Conservation (phyloP, 192 early-diverging fungal species). For the Podochytrium sp. region DNA sequence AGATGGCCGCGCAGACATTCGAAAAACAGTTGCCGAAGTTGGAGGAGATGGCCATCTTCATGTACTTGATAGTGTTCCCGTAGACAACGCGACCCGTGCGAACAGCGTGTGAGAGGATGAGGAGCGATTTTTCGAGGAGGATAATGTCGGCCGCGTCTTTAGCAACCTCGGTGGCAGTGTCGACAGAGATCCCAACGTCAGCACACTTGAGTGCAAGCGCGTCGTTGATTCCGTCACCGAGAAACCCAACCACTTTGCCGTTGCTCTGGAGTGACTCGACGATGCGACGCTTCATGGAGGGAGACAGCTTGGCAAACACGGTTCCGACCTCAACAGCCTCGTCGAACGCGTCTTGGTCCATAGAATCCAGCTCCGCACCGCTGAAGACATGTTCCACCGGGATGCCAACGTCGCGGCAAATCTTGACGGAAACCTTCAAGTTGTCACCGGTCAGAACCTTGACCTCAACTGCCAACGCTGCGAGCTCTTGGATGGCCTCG, state of each 20-base stretch:
- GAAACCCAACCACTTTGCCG: slow-evolving; percentile 49
- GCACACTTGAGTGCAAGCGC: slow-evolving; percentile 51
- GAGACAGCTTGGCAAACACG: slow-evolving; percentile 60
- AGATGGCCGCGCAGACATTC: slow-evolving; percentile 49
- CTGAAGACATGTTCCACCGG: slow-evolving; percentile 42
- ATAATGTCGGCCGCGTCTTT: slow-evolving; percentile 60
- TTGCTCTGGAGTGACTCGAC: slow-evolving; percentile 45
- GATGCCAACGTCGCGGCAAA: slow-evolving; percentile 53
- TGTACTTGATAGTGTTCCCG: slow-evolving; percentile 60
- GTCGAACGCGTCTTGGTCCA: slow-evolving; percentile 40
- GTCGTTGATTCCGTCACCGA: slow-evolving; percentile 63
- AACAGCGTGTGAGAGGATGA: slow-evolving; percentile 18
- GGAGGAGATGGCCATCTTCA: slow-evolving; percentile 58
- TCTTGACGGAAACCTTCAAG: slow-evolving; percentile 50
- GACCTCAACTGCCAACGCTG: slow-evolving; percentile 43
- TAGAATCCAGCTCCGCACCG: slow-evolving; percentile 39
- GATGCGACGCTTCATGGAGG: slow-evolving; percentile 47
- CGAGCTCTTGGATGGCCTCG: slow-evolving; percentile 47
- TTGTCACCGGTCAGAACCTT: slow-evolving; percentile 61
- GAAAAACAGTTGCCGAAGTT: slow-evolving; percentile 64
- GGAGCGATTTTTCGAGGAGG: slow-evolving; percentile 53
- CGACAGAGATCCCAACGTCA: slow-evolving; percentile 58
- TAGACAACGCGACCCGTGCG: slow-evolving; percentile 48
- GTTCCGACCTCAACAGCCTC: slow-evolving; percentile 39
- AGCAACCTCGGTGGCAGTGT: slow-evolving; percentile 55